Conservation (phyloP, 306 rosid genomes). For the Macrotyloma uniflorum region DNA sequence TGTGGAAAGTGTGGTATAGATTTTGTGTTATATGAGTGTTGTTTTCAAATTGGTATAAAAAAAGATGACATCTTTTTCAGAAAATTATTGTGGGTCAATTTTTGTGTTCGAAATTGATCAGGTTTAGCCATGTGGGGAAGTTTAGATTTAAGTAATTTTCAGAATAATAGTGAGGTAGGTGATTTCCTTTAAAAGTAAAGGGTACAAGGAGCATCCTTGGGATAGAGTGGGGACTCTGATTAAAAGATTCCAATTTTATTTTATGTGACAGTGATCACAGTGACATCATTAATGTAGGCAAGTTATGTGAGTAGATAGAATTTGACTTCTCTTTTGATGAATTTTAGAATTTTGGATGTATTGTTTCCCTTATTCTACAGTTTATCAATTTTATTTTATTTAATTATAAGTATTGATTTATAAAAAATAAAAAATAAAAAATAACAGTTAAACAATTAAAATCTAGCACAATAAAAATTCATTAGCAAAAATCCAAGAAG, state of each 20-base stretch:
- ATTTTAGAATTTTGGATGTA: no score
- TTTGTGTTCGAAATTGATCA: neutral
- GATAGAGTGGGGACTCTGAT: constrained; percentile 14
- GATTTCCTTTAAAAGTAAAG: neutral
- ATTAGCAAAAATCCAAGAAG: no score
- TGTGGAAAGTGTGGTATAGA: neutral
- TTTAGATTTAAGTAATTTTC: constrained; percentile 14
- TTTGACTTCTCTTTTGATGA: no score
- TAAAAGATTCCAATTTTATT: neutral
- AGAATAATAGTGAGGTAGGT: neutral
- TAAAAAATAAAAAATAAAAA: no score
- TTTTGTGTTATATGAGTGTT: no score
- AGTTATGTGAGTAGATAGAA: no score
- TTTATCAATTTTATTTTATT: no score
- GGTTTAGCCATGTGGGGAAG: neutral
- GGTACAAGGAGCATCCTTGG: constrained; percentile 5
- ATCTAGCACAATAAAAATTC: no score
- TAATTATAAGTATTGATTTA: no score
- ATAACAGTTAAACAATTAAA: no score
- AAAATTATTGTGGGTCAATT: neutral
- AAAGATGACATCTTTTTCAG: neutral
- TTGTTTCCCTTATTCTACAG: no score
- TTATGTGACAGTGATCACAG: neutral
- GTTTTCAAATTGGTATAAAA: neutral
- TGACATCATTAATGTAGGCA: neutral